phyloP scores from a whole-genome alignment of 306 rosid genomes.

The Cicer bijugum region DNA sequence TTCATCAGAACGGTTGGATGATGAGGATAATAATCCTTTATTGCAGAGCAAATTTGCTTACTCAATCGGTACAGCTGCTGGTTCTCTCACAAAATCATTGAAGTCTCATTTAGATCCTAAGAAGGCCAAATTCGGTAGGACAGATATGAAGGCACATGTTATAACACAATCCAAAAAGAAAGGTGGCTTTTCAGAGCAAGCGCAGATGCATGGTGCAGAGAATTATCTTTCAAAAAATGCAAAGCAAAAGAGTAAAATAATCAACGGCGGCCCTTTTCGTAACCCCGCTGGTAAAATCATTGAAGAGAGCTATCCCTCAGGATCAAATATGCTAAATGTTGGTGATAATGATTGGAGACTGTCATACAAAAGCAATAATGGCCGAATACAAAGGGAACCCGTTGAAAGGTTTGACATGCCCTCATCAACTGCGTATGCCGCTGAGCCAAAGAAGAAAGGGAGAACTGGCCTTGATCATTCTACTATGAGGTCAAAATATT shows the following conservation, averaged over 20 bases:
- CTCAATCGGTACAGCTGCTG: constrained; percentile 60
- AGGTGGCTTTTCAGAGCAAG: constrained; percentile 58
- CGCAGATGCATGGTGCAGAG: constrained; percentile 54
- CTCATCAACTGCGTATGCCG: constrained; percentile 49
- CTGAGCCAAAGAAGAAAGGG: constrained; percentile 65
- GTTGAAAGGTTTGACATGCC: constrained; percentile 56
- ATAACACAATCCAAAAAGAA: constrained; percentile 53
- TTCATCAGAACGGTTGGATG: constrained; percentile 83
- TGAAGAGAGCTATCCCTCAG: constrained; percentile 58
- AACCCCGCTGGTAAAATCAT: constrained; percentile 51
- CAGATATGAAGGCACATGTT: constrained; percentile 59
- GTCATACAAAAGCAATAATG: constrained; percentile 60
- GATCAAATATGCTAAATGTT: constrained; percentile 55
- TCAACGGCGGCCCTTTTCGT: constrained; percentile 55
- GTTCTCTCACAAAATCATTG: constrained; percentile 57
- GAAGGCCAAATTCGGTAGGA: constrained; percentile 60
- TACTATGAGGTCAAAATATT: constrained; percentile 48
- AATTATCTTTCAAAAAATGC: constrained; percentile 62
- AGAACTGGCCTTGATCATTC: constrained; percentile 54
- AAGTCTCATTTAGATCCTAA: constrained; percentile 65
- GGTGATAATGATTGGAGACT: constrained; percentile 60
- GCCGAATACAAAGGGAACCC: constrained; percentile 56
- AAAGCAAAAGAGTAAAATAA: constrained; percentile 75
- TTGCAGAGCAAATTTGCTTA: constrained; percentile 77
- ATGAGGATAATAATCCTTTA: constrained; percentile 76